These are phyloP conservation scores for Wickerhamiella spandovensis DNA, from an alignment of 805 yeast genomes.

Conservation along the genomic window DNA sequence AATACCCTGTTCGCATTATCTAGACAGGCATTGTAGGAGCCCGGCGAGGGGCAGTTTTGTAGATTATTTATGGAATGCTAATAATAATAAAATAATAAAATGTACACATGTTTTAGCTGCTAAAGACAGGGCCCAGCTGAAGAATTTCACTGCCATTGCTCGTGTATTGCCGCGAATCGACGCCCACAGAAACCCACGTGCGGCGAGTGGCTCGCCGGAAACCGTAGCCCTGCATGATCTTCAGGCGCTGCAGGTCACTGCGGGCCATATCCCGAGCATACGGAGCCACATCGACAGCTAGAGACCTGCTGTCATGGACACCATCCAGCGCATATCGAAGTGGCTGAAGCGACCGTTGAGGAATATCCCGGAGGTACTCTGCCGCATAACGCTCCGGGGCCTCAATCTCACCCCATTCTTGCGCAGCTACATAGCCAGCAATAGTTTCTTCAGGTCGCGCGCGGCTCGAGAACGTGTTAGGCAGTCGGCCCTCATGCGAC, in stretches of 20 bases:
- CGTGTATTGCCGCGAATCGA: slow-evolving; percentile 7
- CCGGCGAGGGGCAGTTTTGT: too few relatives aligned
- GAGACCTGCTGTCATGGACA: background rate
- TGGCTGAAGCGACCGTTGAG: background rate
- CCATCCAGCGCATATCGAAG: background rate
- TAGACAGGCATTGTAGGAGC: background rate
- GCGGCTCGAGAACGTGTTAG: background rate
- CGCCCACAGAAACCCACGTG: slow-evolving; percentile 16
- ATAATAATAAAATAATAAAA: background rate
- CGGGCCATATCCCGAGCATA: slow-evolving; percentile 20
- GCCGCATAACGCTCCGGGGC: background rate
- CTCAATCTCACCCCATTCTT: slow-evolving; percentile 6
- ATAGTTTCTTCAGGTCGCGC: slow-evolving; percentile 9
- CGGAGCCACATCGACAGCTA: slow-evolving; percentile 20
- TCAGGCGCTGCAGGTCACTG: slow-evolving; percentile 14
- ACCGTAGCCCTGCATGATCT: slow-evolving; percentile 1
- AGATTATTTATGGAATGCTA: background rate
- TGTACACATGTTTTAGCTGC: background rate
- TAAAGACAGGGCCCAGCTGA: background rate
- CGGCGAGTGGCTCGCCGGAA: slow-evolving; percentile 11
- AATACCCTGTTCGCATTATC: slow-evolving; percentile 4
- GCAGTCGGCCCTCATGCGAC: background rate
- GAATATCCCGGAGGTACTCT: background rate
- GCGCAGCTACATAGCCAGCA: slow-evolving; percentile 1
- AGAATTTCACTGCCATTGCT: background rate